Evolutionary conservation across 805 yeast species (phyloP).

Genomic region (Jamesozyma jinghongensis): DNA sequence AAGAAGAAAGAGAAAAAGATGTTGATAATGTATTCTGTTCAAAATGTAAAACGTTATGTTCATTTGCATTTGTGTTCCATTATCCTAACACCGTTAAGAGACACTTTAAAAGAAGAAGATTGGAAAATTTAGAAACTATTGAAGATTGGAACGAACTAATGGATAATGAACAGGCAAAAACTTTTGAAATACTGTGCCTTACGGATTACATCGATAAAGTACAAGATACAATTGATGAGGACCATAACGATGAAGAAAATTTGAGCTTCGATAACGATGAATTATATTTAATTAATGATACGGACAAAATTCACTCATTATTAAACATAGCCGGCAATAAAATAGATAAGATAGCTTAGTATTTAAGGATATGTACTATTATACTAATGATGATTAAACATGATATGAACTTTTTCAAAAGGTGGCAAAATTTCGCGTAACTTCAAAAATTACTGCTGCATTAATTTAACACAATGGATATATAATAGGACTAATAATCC

Average conservation of each 20-base stretch:
- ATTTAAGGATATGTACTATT: too few relatives aligned
- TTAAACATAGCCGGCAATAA: constrained; percentile 1
- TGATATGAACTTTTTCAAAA: too few relatives aligned
- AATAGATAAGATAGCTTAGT: neutral
- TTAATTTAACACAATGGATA: neutral
- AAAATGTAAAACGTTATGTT: constrained; percentile 32
- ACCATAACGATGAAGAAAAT: neutral
- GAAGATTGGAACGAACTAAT: constrained; percentile 9
- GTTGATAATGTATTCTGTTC: constrained; percentile 22
- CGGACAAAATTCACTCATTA: constrained; percentile 1
- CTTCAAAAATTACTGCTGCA: neutral
- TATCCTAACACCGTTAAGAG: constrained; percentile 3
- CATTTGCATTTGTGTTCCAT: constrained; percentile 29
- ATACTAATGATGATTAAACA: neutral
- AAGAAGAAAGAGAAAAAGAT: neutral
- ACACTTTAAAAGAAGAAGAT: constrained; percentile 13
- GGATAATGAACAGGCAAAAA: neutral
- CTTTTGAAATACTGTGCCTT: constrained; percentile 2
- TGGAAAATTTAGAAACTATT: constrained; percentile 9
- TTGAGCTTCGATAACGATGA: neutral
- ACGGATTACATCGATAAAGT: constrained; percentile 1
- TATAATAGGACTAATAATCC: too few relatives aligned
- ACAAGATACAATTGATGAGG: neutral
- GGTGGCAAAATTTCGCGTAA: neutral
- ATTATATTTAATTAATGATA: constrained; percentile 2